phyloP scores from a whole-genome alignment of 352 stramenopile species.

The Globisporangium lucens region DNA sequence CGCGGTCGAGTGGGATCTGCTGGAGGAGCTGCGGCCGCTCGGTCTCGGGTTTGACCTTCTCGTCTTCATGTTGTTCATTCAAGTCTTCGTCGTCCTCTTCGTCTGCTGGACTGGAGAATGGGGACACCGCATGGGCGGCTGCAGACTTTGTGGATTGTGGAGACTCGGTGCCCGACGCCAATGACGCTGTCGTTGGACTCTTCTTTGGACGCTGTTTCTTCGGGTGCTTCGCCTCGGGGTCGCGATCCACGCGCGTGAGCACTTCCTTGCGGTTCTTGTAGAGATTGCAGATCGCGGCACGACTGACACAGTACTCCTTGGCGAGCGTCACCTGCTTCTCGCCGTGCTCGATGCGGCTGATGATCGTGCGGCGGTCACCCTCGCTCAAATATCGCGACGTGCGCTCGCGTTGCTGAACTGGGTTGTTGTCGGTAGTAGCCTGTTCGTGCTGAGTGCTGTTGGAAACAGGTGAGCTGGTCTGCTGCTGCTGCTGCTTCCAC shows the following conservation, averaged over 20 bases:
- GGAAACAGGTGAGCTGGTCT: neutral
- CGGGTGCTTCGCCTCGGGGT: slow-evolving; percentile 21
- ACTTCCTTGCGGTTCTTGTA: slow-evolving; percentile 55
- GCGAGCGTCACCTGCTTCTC: slow-evolving; percentile 50
- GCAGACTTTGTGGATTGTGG: neutral
- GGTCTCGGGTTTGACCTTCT: slow-evolving; percentile 1
- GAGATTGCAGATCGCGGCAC: slow-evolving; percentile 50
- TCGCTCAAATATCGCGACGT: slow-evolving; percentile 49
- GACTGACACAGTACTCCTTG: slow-evolving; percentile 45
- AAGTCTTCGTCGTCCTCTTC: neutral
- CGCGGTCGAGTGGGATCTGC: neutral
- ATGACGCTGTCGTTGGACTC: neutral
- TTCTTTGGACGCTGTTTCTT: slow-evolving; percentile 18
- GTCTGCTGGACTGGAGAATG: neutral
- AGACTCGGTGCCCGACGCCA: neutral
- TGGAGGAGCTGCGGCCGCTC: neutral
- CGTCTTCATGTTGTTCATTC: neutral
- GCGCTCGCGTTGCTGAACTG: slow-evolving; percentile 26
- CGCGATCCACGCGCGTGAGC: slow-evolving; percentile 32
- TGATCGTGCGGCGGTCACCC: slow-evolving; percentile 37
- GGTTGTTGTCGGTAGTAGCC: neutral
- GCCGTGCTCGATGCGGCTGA: slow-evolving; percentile 37
- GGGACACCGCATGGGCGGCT: neutral
- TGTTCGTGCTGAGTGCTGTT: slow-evolving; percentile 4
- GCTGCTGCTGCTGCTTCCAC: slow-evolving; percentile 3